Conservation (phyloP, 495 filamentous ascomycete genomes). For the Darksidea phi region DNA sequence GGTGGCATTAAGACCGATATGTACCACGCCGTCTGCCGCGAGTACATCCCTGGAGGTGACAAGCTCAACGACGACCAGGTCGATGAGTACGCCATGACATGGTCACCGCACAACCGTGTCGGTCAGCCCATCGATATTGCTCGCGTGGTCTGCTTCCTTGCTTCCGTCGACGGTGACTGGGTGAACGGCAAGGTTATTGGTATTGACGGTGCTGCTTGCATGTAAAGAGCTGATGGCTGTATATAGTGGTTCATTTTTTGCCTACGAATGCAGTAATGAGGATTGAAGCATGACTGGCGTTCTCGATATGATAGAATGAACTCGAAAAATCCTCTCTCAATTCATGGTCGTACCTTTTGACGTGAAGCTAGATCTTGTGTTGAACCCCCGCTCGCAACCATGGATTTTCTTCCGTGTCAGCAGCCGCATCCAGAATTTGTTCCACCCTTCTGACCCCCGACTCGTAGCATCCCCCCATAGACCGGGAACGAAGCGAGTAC, state of each 20-base stretch:
- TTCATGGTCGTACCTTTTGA: not conserved
- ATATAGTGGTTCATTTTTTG: not conserved
- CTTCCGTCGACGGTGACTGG: slow-evolving; percentile 65
- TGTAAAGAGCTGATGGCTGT: slow-evolving; percentile 18
- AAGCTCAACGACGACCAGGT: slow-evolving; percentile 49
- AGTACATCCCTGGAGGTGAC: slow-evolving; percentile 62
- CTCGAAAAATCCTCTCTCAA: not conserved
- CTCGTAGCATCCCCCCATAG: no score
- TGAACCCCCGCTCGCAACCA: no score
- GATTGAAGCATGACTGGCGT: slow-evolving; percentile 26
- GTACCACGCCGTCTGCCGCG: slow-evolving; percentile 63
- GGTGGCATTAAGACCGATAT: slow-evolving; percentile 70
- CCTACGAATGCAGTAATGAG: not conserved
- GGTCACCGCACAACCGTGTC: slow-evolving; percentile 60
- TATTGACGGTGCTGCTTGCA: slow-evolving; percentile 39
- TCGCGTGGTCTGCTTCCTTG: slow-evolving; percentile 63
- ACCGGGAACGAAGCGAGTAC: no score
- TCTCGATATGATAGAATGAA: slow-evolving; percentile 1
- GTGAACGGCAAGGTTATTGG: slow-evolving; percentile 60
- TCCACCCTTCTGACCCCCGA: no score
- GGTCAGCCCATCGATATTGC: slow-evolving; percentile 64
- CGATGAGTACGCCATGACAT: slow-evolving; percentile 53
- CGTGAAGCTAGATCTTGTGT: not conserved
- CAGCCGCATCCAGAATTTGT: no score
- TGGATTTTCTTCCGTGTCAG: no score